Evolutionary conservation across 75 land plant species (phyloP).

Genomic region (Sequoia sempervirens): DNA sequence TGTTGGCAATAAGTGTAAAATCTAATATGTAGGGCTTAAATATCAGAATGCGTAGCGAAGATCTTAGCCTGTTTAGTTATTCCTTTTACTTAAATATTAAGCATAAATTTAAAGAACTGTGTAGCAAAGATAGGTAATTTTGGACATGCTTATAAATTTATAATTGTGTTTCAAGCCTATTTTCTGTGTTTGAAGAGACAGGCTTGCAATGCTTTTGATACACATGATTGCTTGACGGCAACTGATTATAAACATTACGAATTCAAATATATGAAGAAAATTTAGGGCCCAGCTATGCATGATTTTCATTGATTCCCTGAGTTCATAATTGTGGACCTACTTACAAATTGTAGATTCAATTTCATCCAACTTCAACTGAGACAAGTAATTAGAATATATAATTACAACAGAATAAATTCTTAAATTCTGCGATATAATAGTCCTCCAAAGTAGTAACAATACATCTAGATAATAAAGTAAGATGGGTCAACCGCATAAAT

Average conservation of each 20-base stretch:
- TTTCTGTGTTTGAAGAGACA: not conserved
- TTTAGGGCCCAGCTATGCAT: not conserved
- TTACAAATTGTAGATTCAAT: not conserved
- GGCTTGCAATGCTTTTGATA: not conserved
- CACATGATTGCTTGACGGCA: not conserved
- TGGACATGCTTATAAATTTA: no score
- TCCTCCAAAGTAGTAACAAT: no score
- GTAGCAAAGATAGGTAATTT: not conserved
- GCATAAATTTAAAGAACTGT: not conserved
- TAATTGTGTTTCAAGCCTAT: not conserved
- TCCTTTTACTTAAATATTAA: not conserved
- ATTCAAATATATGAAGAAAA: not conserved
- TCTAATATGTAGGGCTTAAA: not conserved
- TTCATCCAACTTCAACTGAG: not conserved
- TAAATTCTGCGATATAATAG: no score
- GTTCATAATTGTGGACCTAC: not conserved
- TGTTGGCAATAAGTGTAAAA: no score
- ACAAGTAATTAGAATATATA: not conserved
- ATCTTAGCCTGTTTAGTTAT: not conserved
- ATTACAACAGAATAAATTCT: no score
- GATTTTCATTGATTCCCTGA: not conserved
- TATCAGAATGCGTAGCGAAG: not conserved
- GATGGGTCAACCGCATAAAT: no score
- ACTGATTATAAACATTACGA: not conserved
- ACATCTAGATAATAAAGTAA: no score